Evolutionary conservation across 768 basidiomycete species (phyloP).

Genomic region (Boletus subparvulus): DNA sequence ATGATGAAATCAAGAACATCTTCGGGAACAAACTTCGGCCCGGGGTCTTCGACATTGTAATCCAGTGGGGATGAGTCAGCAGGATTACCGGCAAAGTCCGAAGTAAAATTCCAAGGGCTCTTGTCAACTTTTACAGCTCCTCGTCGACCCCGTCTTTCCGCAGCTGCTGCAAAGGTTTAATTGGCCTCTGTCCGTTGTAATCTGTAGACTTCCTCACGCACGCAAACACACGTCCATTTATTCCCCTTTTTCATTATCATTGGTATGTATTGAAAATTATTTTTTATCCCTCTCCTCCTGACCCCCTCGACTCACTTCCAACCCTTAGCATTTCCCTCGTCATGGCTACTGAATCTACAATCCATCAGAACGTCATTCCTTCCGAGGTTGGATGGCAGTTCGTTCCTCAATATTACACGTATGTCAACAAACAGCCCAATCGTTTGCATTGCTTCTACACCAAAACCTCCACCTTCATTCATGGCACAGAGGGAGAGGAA

Average conservation of each 20-base stretch:
- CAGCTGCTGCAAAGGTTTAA: constrained; percentile 28
- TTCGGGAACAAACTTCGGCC: not conserved
- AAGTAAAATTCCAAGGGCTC: constrained; percentile 26
- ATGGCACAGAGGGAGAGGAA: constrained; percentile 97
- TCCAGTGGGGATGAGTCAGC: constrained; percentile 23
- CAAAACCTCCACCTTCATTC: constrained; percentile 95
- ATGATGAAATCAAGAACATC: no score
- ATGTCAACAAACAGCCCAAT: constrained; percentile 96
- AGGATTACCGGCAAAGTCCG: constrained; percentile 27
- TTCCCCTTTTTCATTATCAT: constrained; percentile 30
- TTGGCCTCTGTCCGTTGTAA: constrained; percentile 33
- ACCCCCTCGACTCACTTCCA: not conserved
- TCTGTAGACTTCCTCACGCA: constrained; percentile 40
- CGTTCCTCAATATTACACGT: constrained; percentile 98
- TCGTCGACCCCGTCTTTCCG: constrained; percentile 25
- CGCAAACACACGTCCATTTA: constrained; percentile 33
- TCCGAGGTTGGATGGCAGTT: constrained; percentile 99
- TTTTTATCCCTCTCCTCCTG: constrained; percentile 3
- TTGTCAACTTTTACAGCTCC: constrained; percentile 17
- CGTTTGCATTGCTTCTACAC: constrained; percentile 99
- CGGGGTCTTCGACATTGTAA: no score
- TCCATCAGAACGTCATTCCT: constrained; percentile 71
- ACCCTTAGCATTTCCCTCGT: constrained; percentile 30
- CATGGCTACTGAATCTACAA: constrained; percentile 45
- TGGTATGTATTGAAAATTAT: constrained; percentile 14